Evolutionary conservation across 2,329 filamentous ascomycete genomes (phyloP).

Genomic region (Aspergillus fijiensis): DNA sequence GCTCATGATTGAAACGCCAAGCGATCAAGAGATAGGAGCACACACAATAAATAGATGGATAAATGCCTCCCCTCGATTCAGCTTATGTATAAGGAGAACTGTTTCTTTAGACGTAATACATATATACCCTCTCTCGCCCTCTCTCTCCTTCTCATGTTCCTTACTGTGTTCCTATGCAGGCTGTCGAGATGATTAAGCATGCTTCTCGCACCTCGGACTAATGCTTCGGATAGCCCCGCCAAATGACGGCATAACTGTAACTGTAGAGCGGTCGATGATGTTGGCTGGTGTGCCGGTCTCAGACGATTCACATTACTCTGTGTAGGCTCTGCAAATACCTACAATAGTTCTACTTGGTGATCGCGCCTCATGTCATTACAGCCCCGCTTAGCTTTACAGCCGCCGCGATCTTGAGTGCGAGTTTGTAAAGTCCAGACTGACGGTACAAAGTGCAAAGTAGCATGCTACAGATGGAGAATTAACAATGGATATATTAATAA

Average conservation of each 20-base stretch:
- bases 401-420: not conserved
- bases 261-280: no score
- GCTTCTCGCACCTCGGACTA: not conserved
- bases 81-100: not conserved
- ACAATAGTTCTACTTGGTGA: no score
- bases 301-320: no score
- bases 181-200: slow-evolving; percentile 10
- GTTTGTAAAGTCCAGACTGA: not conserved
- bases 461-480: slow-evolving; percentile 22
- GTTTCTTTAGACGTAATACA: not conserved
- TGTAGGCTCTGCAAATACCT: no score
- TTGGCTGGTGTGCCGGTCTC: no score
- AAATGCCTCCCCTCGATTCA: not conserved
- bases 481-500: not conserved
- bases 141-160: not conserved
- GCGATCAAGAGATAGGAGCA: not conserved
- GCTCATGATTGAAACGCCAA: slow-evolving; percentile 31
- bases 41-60: not conserved
- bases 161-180: not conserved
- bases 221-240: no score
- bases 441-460: not conserved
- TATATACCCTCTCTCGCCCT: not conserved
- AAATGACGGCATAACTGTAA: no score
- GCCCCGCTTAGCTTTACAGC: not conserved
- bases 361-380: no score